Conservation (phyloP, 2,329 filamentous ascomycete genomes). For the Colletotrichum neosansevieriae region DNA sequence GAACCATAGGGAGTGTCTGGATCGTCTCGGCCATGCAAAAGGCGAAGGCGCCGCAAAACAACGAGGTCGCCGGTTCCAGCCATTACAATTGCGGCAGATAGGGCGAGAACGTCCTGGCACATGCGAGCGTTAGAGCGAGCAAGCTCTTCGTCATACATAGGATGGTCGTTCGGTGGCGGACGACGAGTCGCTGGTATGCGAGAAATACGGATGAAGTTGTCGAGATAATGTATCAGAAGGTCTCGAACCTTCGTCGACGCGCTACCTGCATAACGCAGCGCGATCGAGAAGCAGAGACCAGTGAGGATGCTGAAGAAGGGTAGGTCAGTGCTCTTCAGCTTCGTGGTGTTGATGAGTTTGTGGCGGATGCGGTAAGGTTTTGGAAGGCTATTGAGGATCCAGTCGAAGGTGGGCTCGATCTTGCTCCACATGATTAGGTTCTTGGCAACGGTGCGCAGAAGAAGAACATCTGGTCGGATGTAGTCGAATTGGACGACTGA, state of each 20-base stretch:
- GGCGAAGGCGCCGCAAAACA: slow-evolving; percentile 86
- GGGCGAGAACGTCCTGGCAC: slow-evolving; percentile 88
- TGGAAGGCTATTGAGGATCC: slow-evolving; percentile 83
- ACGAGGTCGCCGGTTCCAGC: slow-evolving; percentile 91
- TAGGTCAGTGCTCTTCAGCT: slow-evolving; percentile 83
- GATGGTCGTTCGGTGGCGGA: slow-evolving; percentile 44
- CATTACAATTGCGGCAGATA: slow-evolving; percentile 91
- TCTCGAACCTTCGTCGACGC: slow-evolving; percentile 79
- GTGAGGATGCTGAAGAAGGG: slow-evolving; percentile 93
- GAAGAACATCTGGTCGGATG: slow-evolving; percentile 90
- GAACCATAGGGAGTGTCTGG: slow-evolving; percentile 90
- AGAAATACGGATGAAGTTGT: slow-evolving; percentile 85
- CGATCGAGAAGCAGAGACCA: slow-evolving; percentile 86
- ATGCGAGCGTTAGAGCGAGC: slow-evolving; percentile 86
- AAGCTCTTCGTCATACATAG: slow-evolving; percentile 84
- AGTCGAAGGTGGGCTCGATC: slow-evolving; percentile 78
- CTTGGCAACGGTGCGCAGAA: slow-evolving; percentile 88
- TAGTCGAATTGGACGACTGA: slow-evolving; percentile 95
- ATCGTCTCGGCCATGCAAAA: slow-evolving; percentile 89
- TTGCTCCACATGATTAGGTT: slow-evolving; percentile 94
- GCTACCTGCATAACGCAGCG: slow-evolving; percentile 80
- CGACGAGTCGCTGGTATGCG: slow-evolving; percentile 60
- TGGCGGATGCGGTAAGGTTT: slow-evolving; percentile 72
- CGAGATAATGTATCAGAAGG: slow-evolving; percentile 84
- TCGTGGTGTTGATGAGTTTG: slow-evolving; percentile 68